phyloP scores from a whole-genome alignment of 2,329 filamentous ascomycete species.

The Trichoderma koningii region DNA sequence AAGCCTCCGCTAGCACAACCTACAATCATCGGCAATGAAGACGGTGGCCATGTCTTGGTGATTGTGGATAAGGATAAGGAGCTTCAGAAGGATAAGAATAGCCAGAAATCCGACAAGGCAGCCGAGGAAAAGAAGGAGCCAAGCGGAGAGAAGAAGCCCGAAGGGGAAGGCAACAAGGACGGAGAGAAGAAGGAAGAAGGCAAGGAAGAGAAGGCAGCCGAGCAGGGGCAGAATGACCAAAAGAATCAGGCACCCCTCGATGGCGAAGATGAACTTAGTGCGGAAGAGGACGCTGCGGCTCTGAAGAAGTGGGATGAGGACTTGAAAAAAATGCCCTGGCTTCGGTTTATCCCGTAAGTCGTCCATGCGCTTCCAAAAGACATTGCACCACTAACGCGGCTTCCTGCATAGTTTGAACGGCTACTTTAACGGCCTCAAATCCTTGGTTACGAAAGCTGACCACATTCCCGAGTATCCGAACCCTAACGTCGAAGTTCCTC shows the following conservation, averaged over 20 bases:
- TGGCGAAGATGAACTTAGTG: conserved; percentile 23
- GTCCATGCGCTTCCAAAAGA: background rate
- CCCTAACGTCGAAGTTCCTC: conserved; percentile 38
- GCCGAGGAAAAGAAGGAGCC: background rate
- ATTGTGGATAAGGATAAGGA: conserved; percentile 25
- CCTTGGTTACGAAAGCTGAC: conserved; percentile 62
- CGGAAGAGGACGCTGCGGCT: conserved; percentile 35
- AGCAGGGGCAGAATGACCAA: background rate
- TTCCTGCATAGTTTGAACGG: conserved; percentile 64
- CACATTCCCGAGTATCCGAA: conserved; percentile 76
- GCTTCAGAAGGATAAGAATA: background rate
- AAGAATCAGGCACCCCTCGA: background rate
- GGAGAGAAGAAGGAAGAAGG: conserved; percentile 24
- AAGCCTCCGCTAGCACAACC: conserved; percentile 6
- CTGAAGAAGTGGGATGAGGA: conserved; percentile 36
- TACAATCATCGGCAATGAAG: conserved; percentile 21
- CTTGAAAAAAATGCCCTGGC: conserved; percentile 44
- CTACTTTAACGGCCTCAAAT: conserved; percentile 77
- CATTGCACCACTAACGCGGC: background rate
- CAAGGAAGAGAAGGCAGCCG: background rate
- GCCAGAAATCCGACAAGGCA: background rate
- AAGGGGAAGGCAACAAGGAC: conserved; percentile 7
- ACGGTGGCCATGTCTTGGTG: conserved; percentile 18
- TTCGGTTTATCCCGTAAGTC: conserved; percentile 44
- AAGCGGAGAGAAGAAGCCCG: background rate